Base-by-base conservation (phyloP, 169 alveolate species). In the Toxoplasma gondii region DNA sequence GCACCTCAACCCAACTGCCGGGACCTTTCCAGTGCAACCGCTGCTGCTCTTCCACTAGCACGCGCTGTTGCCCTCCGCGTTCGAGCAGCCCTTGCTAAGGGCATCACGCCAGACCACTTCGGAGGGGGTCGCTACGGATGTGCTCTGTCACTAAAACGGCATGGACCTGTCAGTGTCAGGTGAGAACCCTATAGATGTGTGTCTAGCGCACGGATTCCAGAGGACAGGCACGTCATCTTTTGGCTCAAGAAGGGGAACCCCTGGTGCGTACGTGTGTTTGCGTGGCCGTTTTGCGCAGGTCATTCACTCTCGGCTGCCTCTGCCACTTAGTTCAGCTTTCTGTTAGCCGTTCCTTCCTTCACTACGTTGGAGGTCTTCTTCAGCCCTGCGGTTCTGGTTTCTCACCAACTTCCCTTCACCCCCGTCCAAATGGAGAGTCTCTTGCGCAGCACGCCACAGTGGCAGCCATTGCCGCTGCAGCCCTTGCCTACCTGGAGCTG, bases 111-210 rank as follows among this genome's bases (percentile, higher is more conserved):
- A 19, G 87, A 78, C 45, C 41, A 34, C 87, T 78, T 78, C 24
- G 43, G 41, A 0, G 45, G 87, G 45, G 87, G 87, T 78, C 87
- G 87, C 41, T 78, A 78, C 44, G 87, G 87, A 39, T 38, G 53
- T 34, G 87, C 87, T 12, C 53, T 78, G 29, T 34, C 87, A 0
- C 87, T 78, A 19, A 78, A 78, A 34, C 41, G 87, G 87, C 87
- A 78, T 39, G 87, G 87, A 38, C 87, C 87, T n/a, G 87, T 78
- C 87, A 78, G 87, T 44, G 53, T 78, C 45, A 78, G 87, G 87
- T 78, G 45, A 78, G 87, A 7, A 24, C 83, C 39, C 27, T 0
- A n/a, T 70, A 12, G 58, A 49, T 49, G 58, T 17, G 22, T 49
- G 58, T 9, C 12, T 0, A 49, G 22, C 10, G 1, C 12, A 49